Evolutionary conservation across 1,284 basidiomycete genomes (phyloP).

Genomic region (Xerocomus tenax): DNA sequence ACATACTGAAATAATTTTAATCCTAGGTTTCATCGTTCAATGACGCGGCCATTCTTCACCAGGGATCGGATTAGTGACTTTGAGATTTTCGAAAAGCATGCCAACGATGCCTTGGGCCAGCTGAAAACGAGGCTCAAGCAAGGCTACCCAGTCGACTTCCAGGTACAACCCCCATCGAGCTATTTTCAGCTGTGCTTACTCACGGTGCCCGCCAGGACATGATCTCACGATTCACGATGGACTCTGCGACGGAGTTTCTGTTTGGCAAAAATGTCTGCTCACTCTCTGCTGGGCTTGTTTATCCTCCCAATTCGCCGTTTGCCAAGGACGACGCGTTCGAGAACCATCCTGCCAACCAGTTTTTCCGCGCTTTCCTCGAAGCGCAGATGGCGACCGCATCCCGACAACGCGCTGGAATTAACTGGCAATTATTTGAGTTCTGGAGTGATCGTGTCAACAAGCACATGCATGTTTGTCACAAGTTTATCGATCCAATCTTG

Average conservation of each 20-base stretch:
- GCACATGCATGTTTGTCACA: conserved; percentile 30
- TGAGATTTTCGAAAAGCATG: conserved; percentile 44
- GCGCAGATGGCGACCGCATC: conserved; percentile 23
- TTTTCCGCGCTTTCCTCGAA: conserved; percentile 28
- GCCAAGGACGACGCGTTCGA: conserved; percentile 1
- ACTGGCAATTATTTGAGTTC: conserved; percentile 32
- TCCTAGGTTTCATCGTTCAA: conserved; percentile 45
- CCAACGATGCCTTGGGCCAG: conserved; percentile 35
- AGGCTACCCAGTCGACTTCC: conserved; percentile 45
- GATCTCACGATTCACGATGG: conserved; percentile 36
- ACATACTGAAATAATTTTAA: conserved; percentile 4
- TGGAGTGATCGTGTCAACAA: conserved; percentile 28
- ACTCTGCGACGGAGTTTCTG: conserved; percentile 37
- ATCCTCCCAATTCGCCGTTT: conserved; percentile 19
- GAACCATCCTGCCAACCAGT: conserved; percentile 28
- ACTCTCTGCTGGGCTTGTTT: conserved; percentile 27
- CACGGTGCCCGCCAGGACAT: conserved; percentile 26
- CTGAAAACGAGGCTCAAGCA: conserved; percentile 35
- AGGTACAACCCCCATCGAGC: conserved; percentile 26
- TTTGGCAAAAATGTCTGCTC: conserved; percentile 30
- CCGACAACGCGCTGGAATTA: conserved; percentile 18
- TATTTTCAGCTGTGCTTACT: not conserved
- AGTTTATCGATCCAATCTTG: conserved; percentile 33
- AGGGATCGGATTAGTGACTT: conserved; percentile 47
- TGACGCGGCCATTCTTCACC: conserved; percentile 51